phyloP scores from a whole-genome alignment of 2,329 filamentous ascomycete species.

The Graphilbum fragrans region DNA sequence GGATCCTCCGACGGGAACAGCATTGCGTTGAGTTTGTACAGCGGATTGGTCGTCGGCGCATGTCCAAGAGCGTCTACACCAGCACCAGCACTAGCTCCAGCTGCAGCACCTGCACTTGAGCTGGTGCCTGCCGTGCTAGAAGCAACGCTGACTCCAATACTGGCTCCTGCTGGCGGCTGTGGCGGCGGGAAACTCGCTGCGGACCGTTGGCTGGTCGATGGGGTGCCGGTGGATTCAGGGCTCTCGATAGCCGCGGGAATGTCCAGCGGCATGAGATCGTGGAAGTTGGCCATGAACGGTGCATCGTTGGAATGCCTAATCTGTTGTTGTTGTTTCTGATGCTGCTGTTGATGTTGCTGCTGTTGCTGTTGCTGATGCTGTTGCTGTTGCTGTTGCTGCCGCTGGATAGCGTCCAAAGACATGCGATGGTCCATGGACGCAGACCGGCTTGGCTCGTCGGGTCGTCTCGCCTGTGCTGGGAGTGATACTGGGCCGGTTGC shows the following conservation, averaged over 20 bases:
- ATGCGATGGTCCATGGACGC: slow-evolving; percentile 10
- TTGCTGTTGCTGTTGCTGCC: slow-evolving; percentile 7
- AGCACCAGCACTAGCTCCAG: not conserved
- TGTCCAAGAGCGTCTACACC: not conserved
- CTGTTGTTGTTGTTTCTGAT: slow-evolving; percentile 8
- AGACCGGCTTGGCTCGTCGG: slow-evolving; percentile 14
- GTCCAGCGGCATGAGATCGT: slow-evolving; percentile 33
- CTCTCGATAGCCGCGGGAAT: slow-evolving; percentile 27
- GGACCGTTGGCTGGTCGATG: slow-evolving; percentile 18
- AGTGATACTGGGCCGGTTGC: slow-evolving; percentile 9
- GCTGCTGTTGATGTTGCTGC: slow-evolving; percentile 1
- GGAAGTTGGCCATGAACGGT: slow-evolving; percentile 25
- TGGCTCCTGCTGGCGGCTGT: slow-evolving; percentile 12
- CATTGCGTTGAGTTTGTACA: slow-evolving; percentile 62
- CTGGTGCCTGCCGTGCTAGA: not conserved
- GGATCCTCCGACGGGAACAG: slow-evolving; percentile 74
- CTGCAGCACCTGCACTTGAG: not conserved
- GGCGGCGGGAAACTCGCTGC: slow-evolving; percentile 10
- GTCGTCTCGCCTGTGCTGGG: slow-evolving; percentile 14
- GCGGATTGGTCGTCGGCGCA: slow-evolving; percentile 23
- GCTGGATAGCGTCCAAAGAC: slow-evolving; percentile 14
- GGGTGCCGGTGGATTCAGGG: slow-evolving; percentile 21
- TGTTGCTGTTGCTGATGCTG: slow-evolving; percentile 1
- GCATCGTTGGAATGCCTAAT: no score
- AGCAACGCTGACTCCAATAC: not conserved